A percentile compares a stretch with the other conserved stretches of the same genome.
These are phyloP conservation scores for Cercospora zeae-maydis DNA, from an alignment of 2,329 filamentous ascomycete genomes.

Conservation along the genomic window DNA sequence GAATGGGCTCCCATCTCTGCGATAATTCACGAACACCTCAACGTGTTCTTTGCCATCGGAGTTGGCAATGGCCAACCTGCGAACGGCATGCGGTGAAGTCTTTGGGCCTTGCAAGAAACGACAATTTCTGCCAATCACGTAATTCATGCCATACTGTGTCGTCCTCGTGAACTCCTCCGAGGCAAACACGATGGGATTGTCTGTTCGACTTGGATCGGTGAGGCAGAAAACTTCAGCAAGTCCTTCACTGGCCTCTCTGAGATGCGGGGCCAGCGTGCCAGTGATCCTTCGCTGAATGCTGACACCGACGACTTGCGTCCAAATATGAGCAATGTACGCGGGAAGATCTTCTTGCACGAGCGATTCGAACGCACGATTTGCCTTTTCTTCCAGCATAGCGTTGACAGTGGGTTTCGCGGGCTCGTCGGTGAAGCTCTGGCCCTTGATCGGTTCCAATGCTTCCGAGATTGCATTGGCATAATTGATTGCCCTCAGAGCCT, in stretches of 20 bases:
- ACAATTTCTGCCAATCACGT: conserved; percentile 72
- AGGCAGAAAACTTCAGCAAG: conserved; percentile 74
- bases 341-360: conserved; percentile 66
- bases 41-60: conserved; percentile 64
- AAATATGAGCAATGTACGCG: conserved; percentile 66
- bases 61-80: conserved; percentile 60
- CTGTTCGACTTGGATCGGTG: conserved; percentile 67
- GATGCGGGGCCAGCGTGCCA: conserved; percentile 60
- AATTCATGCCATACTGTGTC: conserved; percentile 70
- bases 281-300: conserved; percentile 66
- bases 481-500: conserved; percentile 65
- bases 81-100: conserved; percentile 61
- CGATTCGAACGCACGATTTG: conserved; percentile 60
- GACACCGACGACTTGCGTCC: conserved; percentile 65
- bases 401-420: conserved; percentile 55
- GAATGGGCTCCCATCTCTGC: conserved; percentile 72
- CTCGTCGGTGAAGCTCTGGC: conserved; percentile 54
- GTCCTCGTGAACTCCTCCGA: conserved; percentile 73
- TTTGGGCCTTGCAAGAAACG: conserved; percentile 73
- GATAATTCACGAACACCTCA: conserved; percentile 71
- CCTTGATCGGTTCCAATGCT: conserved; percentile 55
- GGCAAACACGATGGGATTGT: conserved; percentile 74
- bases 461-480: conserved; percentile 68
- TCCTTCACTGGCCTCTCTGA: conserved; percentile 68
- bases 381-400: conserved; percentile 58